A percentile compares a stretch with the other conserved stretches of the same genome.
These are phyloP conservation scores for Scutellaria minor DNA, from an alignment of 257 asterid species.

Conservation along the genomic window DNA sequence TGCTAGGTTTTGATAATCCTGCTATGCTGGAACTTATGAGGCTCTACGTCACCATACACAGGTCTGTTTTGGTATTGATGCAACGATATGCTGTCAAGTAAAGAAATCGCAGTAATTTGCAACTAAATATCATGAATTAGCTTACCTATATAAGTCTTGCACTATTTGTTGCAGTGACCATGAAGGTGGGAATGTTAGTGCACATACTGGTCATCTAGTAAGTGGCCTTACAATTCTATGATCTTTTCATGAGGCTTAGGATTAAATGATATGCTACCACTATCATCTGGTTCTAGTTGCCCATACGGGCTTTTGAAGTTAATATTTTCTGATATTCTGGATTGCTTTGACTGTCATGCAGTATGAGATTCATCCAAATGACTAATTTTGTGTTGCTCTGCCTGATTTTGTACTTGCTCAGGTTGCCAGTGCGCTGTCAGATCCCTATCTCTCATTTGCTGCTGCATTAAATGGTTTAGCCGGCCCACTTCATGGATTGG, in stretches of 20 bases:
- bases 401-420: slow-evolving; percentile 41
- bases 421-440: slow-evolving; percentile 99
- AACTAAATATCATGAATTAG: background rate
- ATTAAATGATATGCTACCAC: background rate
- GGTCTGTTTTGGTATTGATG: slow-evolving; percentile 49
- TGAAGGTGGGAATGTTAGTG: slow-evolving; percentile 99
- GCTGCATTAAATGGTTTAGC: slow-evolving; percentile 99
- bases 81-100: slow-evolving; percentile 3
- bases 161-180: slow-evolving; percentile 73
- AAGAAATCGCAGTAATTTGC: background rate
- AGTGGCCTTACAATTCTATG: slow-evolving; percentile 36
- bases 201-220: slow-evolving; percentile 99
- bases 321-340: slow-evolving; percentile 20
- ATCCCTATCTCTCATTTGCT: slow-evolving; percentile 98
- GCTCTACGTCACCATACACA: slow-evolving; percentile 90
- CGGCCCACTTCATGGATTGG: slow-evolving; percentile 99
- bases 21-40: slow-evolving; percentile 95
- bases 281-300: slow-evolving; percentile 26
- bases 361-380: background rate
- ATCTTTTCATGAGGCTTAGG: slow-evolving; percentile 25
- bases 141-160: background rate
- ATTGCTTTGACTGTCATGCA: slow-evolving; percentile 1
- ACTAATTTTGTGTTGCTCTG: slow-evolving; percentile 23
- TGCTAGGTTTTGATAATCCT: slow-evolving; percentile 88
- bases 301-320: slow-evolving; percentile 5